phyloP scores from a whole-genome alignment of 495 filamentous ascomycete genomes.

The Penicillium chermesinum region DNA sequence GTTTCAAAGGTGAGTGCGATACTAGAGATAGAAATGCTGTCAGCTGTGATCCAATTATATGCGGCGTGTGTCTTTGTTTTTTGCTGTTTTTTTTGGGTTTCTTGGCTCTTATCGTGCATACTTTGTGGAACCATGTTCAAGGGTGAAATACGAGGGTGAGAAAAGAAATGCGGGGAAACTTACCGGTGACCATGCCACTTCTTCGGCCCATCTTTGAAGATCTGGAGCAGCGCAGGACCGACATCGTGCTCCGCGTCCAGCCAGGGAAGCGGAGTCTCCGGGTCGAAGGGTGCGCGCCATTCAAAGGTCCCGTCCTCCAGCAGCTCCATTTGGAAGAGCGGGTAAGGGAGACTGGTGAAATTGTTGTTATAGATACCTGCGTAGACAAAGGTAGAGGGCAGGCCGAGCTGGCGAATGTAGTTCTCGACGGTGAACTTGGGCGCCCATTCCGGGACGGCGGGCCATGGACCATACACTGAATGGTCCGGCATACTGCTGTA shows the following conservation, averaged over 20 bases:
- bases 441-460: slow-evolving; percentile 81
- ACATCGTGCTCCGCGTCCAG: slow-evolving; percentile 96
- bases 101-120: background rate
- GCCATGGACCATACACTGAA: slow-evolving; percentile 70
- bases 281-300: slow-evolving; percentile 93
- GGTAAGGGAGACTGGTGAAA: slow-evolving; percentile 89
- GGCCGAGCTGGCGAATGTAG: slow-evolving; percentile 74
- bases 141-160: background rate
- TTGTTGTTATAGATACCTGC: slow-evolving; percentile 99
- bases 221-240: slow-evolving; percentile 87
- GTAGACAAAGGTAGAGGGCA: slow-evolving; percentile 90
- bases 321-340: slow-evolving; percentile 89
- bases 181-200: slow-evolving; percentile 82
- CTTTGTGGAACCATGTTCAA: background rate
- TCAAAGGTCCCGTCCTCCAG: slow-evolving; percentile 77
- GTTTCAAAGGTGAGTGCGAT: slow-evolving; percentile 91
- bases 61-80: slow-evolving; percentile 1
- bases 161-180: slow-evolving; percentile 21
- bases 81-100: background rate
- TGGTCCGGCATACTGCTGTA: slow-evolving; percentile 98
- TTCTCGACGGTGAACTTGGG: slow-evolving; percentile 88
- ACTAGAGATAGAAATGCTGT: slow-evolving; percentile 38
- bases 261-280: slow-evolving; percentile 86
- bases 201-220: slow-evolving; percentile 85
- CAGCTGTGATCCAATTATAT: no score